phyloP scores from a whole-genome alignment of 1,284 basidiomycete genomes.

The Pulchroboletus neoregius region DNA sequence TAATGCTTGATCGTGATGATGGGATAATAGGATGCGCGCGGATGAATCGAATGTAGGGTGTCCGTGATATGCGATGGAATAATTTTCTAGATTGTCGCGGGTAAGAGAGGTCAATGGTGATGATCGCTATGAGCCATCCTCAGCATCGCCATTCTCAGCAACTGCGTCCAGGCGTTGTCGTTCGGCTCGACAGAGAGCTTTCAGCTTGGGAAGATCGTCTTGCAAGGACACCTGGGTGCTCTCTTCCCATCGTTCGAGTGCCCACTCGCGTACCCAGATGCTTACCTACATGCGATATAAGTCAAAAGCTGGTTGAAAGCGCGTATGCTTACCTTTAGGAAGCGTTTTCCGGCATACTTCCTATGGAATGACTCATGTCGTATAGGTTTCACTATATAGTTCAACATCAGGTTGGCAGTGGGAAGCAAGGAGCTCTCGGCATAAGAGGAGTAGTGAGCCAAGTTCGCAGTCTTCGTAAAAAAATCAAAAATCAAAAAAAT shows the following conservation, averaged over 20 bases:
- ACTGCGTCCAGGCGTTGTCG: slow-evolving; percentile 30
- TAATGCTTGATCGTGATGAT: slow-evolving; percentile 23
- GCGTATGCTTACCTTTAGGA: slow-evolving; percentile 61
- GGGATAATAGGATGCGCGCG: slow-evolving; percentile 24
- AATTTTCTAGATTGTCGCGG: slow-evolving; percentile 19
- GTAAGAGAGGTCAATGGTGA: background rate
- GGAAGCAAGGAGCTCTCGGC: slow-evolving; percentile 81
- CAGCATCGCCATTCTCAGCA: slow-evolving; percentile 18
- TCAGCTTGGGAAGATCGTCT: slow-evolving; percentile 51
- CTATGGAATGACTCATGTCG: slow-evolving; percentile 75
- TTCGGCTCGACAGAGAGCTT: slow-evolving; percentile 46
- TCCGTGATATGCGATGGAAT: slow-evolving; percentile 29
- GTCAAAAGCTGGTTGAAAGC: background rate
- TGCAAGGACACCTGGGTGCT: slow-evolving; percentile 47
- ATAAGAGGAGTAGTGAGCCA: slow-evolving; percentile 92
- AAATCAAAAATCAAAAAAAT: slow-evolving; percentile 1
- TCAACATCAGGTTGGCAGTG: slow-evolving; percentile 90
- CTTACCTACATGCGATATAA: slow-evolving; percentile 43
- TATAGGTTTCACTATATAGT: slow-evolving; percentile 79
- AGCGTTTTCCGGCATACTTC: slow-evolving; percentile 84
- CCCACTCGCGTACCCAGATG: slow-evolving; percentile 61
- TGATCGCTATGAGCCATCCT: slow-evolving; percentile 23
- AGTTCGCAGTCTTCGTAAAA: slow-evolving; percentile 65
- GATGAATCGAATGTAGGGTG: slow-evolving; percentile 27
- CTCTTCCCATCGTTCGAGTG: slow-evolving; percentile 57